Conservation (phyloP, 768 basidiomycete species). For the Auricularia sp. region DNA sequence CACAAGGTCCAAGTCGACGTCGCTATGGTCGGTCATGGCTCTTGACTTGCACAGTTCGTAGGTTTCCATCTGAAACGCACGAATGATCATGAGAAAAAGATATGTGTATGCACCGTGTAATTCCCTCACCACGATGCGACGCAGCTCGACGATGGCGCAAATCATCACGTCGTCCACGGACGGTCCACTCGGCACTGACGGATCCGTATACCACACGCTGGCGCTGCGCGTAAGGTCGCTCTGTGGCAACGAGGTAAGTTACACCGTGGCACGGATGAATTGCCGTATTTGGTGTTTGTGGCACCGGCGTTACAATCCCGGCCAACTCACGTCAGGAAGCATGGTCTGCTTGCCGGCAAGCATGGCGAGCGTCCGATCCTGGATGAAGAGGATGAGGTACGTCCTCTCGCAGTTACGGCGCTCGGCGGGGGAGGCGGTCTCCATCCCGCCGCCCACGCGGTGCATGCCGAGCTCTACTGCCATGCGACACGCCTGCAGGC, state of each 20-base stretch:
- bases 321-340: slow-evolving; percentile 53
- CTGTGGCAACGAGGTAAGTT: slow-evolving; percentile 13
- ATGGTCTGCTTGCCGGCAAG: slow-evolving; percentile 84
- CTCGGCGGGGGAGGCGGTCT: slow-evolving; percentile 26
- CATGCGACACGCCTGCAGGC: slow-evolving; percentile 68
- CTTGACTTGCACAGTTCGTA: not conserved
- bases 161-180: slow-evolving; percentile 76
- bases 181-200: slow-evolving; percentile 25
- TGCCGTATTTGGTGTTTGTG: not conserved
- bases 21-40: not conserved
- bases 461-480: slow-evolving; percentile 77
- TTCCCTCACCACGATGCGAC: slow-evolving; percentile 62
- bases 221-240: slow-evolving; percentile 69
- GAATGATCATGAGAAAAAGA: not conserved
- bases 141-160: slow-evolving; percentile 64
- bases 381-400: slow-evolving; percentile 76
- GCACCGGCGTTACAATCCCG: not conserved
- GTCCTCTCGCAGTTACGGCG: slow-evolving; percentile 80
- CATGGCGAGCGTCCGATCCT: slow-evolving; percentile 77
- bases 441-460: slow-evolving; percentile 21
- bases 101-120: not conserved
- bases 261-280: not conserved
- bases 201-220: slow-evolving; percentile 60
- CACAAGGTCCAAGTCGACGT: slow-evolving; percentile 29
- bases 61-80: not conserved